Evolutionary conservation across 345 rosid species (phyloP).

Genomic region (Populus alba): DNA sequence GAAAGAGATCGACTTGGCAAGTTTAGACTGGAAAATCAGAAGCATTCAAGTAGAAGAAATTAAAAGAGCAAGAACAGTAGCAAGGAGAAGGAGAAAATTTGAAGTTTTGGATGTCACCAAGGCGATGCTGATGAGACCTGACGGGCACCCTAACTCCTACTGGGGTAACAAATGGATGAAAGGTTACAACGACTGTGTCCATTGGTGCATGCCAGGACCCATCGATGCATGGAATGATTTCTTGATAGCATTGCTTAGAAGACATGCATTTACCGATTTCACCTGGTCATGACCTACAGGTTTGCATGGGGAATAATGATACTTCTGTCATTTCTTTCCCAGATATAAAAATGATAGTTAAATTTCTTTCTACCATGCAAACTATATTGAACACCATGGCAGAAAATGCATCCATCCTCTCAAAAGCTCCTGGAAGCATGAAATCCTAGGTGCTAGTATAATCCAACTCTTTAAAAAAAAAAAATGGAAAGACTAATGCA

Average conservation of each 20-base stretch:
- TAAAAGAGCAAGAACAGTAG: constrained; percentile 18
- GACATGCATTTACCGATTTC: not conserved
- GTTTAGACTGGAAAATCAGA: constrained; percentile 50
- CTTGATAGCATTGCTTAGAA: constrained; percentile 42
- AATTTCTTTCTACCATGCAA: too few relatives aligned
- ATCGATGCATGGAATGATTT: constrained; percentile 78
- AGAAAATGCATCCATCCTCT: too few relatives aligned
- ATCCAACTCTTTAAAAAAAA: too few relatives aligned
- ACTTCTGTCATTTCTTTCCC: too few relatives aligned
- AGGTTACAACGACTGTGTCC: constrained; percentile 75
- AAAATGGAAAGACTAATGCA: too few relatives aligned
- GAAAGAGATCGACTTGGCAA: constrained; percentile 16
- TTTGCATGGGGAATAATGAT: too few relatives aligned
- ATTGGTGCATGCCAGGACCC: constrained; percentile 93
- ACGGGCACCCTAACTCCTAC: constrained; percentile 67
- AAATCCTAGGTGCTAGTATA: too few relatives aligned
- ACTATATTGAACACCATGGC: too few relatives aligned
- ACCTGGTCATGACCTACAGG: too few relatives aligned
- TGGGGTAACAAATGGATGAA: constrained; percentile 85
- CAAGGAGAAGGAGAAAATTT: constrained; percentile 34
- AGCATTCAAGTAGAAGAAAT: constrained; percentile 53
- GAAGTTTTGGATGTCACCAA: constrained; percentile 56
- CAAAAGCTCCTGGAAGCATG: too few relatives aligned
- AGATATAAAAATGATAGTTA: too few relatives aligned
- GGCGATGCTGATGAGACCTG: constrained; percentile 76